phyloP scores from a whole-genome alignment of 1,284 basidiomycete species.

The Binderoboletus segoi region DNA sequence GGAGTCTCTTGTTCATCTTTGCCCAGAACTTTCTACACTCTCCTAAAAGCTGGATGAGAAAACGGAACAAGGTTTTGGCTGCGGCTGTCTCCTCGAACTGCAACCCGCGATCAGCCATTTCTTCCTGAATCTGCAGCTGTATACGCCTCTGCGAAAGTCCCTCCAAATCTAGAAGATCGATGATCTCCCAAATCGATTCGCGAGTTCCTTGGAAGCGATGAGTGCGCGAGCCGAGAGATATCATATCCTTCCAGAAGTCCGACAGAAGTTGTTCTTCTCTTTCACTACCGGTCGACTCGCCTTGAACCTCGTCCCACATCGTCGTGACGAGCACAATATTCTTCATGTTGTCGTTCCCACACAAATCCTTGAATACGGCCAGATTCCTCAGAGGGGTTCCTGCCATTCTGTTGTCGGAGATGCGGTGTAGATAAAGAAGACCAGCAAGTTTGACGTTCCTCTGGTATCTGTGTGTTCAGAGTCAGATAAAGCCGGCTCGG shows the following conservation, averaged over 20 bases:
- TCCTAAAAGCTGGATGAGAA: background rate
- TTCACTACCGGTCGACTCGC: conserved; percentile 17
- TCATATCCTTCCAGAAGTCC: conserved; percentile 18
- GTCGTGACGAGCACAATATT: conserved; percentile 33
- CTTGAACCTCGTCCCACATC: conserved; percentile 30
- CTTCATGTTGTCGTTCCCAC: conserved; percentile 21
- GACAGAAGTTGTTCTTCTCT: conserved; percentile 17
- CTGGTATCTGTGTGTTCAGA: conserved; percentile 7
- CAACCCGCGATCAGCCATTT: conserved; percentile 21
- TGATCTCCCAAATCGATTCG: conserved; percentile 22
- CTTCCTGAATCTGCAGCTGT: conserved; percentile 17
- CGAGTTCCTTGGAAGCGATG: conserved; percentile 9
- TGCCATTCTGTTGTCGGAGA: conserved; percentile 46
- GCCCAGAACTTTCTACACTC: conserved; percentile 6
- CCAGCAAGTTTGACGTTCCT: conserved; percentile 25
- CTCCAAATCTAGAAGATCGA: conserved; percentile 9
- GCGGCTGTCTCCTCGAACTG: conserved; percentile 17
- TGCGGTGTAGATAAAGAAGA: conserved; percentile 31
- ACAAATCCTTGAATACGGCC: conserved; percentile 28
- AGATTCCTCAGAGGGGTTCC: conserved; percentile 33
- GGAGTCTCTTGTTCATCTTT: conserved; percentile 1
- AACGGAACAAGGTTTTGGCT: conserved; percentile 13
- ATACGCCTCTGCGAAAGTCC: background rate
- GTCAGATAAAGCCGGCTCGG: background rate
- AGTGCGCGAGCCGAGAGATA: conserved; percentile 10